Evolutionary conservation across 2,329 filamentous ascomycete species (phyloP).

Genomic region (Kalaharituber pfeilii): DNA sequence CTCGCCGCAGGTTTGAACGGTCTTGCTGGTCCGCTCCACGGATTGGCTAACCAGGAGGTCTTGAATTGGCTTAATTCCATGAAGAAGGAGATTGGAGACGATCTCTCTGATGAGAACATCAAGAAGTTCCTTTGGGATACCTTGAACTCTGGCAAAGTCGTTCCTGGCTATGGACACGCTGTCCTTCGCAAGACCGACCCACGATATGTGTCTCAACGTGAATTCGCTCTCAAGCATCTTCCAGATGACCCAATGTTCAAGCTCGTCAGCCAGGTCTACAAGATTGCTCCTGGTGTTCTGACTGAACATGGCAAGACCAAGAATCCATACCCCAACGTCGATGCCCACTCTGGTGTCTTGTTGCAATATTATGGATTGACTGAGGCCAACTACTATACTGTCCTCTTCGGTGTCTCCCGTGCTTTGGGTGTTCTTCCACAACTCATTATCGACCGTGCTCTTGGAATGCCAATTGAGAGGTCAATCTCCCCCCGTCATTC

Average conservation of each 20-base stretch:
- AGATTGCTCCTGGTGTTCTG: slow-evolving; percentile 93
- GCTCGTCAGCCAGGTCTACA: slow-evolving; percentile 99
- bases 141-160: slow-evolving; percentile 85
- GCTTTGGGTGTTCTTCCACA: slow-evolving; percentile 97
- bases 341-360: slow-evolving; percentile 96
- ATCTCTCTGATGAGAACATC: slow-evolving; percentile 90
- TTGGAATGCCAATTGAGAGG: slow-evolving; percentile 92
- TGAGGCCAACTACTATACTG: slow-evolving; percentile 99
- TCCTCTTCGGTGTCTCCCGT: slow-evolving; percentile 95
- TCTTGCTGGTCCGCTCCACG: slow-evolving; percentile 94
- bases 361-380: slow-evolving; percentile 99
- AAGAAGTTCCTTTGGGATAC: slow-evolving; percentile 98
- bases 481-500: slow-evolving; percentile 18
- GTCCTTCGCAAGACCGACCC: slow-evolving; percentile 99
- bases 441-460: slow-evolving; percentile 97
- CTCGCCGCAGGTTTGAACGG: slow-evolving; percentile 93
- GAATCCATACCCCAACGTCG: slow-evolving; percentile 98
- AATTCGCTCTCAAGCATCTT: slow-evolving; percentile 85
- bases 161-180: slow-evolving; percentile 95
- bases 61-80: slow-evolving; percentile 98
- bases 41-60: slow-evolving; percentile 98
- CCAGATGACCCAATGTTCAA: slow-evolving; percentile 99
- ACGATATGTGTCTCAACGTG: slow-evolving; percentile 94
- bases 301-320: slow-evolving; percentile 99
- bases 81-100: slow-evolving; percentile 86